phyloP scores from a whole-genome alignment of 495 filamentous ascomycete genomes.

The Thermochaetoides thermophila region DNA sequence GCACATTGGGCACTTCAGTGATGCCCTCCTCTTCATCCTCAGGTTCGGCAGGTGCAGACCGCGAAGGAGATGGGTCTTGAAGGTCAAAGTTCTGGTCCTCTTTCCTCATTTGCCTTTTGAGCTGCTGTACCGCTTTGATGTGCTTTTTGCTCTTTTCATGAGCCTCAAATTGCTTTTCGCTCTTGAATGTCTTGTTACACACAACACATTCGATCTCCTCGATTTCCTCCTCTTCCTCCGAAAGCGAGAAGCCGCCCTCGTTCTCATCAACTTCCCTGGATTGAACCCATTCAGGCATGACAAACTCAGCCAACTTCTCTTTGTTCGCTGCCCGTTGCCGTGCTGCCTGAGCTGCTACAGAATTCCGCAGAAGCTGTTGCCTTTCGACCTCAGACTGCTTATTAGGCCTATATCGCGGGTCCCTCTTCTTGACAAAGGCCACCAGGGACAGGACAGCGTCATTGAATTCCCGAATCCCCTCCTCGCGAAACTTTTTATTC shows the following conservation, averaged over 20 bases:
- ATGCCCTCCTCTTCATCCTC: constrained; percentile 4
- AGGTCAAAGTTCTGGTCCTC: constrained; percentile 45
- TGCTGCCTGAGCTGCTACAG: constrained; percentile 70
- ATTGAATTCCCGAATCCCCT: constrained; percentile 77
- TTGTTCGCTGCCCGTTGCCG: constrained; percentile 67
- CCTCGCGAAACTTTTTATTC: constrained; percentile 74
- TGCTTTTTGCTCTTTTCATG: constrained; percentile 98
- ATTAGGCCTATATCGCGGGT: constrained; percentile 61
- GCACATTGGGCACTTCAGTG: not conserved
- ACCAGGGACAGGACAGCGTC: constrained; percentile 80
- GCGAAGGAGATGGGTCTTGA: constrained; percentile 11
- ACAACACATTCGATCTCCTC: constrained; percentile 77
- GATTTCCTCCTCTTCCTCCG: constrained; percentile 40
- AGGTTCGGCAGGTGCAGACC: constrained; percentile 28
- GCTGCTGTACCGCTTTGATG: constrained; percentile 61
- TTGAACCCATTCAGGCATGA: constrained; percentile 66
- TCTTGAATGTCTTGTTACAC: constrained; percentile 87
- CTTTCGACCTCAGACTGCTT: constrained; percentile 63
- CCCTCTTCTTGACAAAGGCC: constrained; percentile 80
- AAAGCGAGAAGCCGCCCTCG: constrained; percentile 27
- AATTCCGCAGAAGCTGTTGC: constrained; percentile 63
- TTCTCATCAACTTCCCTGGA: constrained; percentile 30
- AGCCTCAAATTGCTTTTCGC: constrained; percentile 78
- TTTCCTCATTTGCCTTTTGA: constrained; percentile 68
- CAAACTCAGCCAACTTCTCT: constrained; percentile 47